Base-by-base conservation (phyloP, 495 filamentous ascomycete genomes). In the Lichina pygmaea region DNA sequence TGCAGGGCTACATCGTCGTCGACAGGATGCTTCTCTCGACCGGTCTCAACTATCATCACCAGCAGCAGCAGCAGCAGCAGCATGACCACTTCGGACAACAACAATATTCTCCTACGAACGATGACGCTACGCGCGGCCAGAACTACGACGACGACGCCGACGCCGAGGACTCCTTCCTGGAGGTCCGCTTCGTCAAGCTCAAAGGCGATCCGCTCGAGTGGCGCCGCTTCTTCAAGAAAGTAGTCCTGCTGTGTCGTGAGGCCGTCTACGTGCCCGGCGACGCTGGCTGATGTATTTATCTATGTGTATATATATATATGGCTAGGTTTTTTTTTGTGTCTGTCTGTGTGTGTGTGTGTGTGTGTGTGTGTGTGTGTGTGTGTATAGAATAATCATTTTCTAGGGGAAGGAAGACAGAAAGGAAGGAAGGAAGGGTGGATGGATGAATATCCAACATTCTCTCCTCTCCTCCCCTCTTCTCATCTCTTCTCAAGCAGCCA, bases 181-280 rank as follows among this genome's bases (percentile, higher is more conserved):
- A 94, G 60, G 79, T 93, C 9, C 66, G 82, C 47, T 95, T 99
- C 58, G 69, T 92, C 50, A 99, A 99, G 60, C 70, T 77, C 37
- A 91, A 91, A 61, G 89, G 91, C 10, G 89, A 99, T 65, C 91
- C 91, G 9, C 59, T 99, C 33, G 89, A 94, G 66, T 99, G 89
- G 89, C 68, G 89, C 46, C 68, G 89, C 44, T 86, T 99, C 56
- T 99, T 99, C 67, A 99, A 94, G 62, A 81, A 78, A 58, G 73
- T 93, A 10, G 78, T 76, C 13, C 63, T 86, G 47, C 61, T 86
- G 32, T 89, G 85, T 62, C 78, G 77, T 57, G 84, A 93, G 52
- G 83, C 71, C 6, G 71, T 94, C 44, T 55, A 48, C 34, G 38
- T 61, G n/a, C 48, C 48, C 8, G 31, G 15, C 24, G 24, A 24